Evolutionary conservation across 495 filamentous ascomycete genomes (phyloP), one percentile per base, ranked within the genome.

Genomic region (Penicillium pancosmium): DNA sequence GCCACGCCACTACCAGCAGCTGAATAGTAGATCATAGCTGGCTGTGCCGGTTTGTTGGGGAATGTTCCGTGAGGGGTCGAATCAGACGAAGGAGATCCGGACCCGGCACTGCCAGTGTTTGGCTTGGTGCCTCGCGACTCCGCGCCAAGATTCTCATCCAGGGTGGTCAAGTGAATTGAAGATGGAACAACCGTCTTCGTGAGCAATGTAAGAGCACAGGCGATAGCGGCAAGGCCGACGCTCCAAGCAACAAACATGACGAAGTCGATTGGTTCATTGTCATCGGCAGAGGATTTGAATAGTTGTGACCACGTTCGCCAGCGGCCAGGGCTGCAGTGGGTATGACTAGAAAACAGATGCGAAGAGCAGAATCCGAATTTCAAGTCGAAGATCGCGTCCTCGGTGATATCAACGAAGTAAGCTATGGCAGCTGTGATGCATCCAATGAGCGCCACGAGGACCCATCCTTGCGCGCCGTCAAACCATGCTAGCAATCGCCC

Each of bases 1-100:
- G 94, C 94, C 19, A 98, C 94, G 61, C 94, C 94, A 75, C 92
- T 96, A 33, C 94, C 94, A 53, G 94, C 93, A 56, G 93, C 94
- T 13, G 94, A 92, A 68, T 97, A 98, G 70, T 96, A 98, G 35
- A 92, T 80, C 84, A 93, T 94, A 13, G 92, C 90, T 15, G 89
- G 82, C 67, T 59, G 71, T 35, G 63, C 68, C 52, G 67, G 72
- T 51, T 54, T 68, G 59, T 53, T 58, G 11, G 60, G 71, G 67
- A 62, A 65, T 0, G 60, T 62, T 6, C 69, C 67, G 47, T 68
- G 68, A 3, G 65, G 68, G 27, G 68, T 73, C 6, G 55, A 57
- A 4, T 59, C 51, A 23, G 79, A 79, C 16, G 73, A 60, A 21
- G 81, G 74, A 19, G 80, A 74, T 25, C 75, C 73, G 9, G 72